These are phyloP conservation scores for Didymella keratinophila DNA, from an alignment of 2,329 filamentous ascomycete species.

Conservation along the genomic window DNA sequence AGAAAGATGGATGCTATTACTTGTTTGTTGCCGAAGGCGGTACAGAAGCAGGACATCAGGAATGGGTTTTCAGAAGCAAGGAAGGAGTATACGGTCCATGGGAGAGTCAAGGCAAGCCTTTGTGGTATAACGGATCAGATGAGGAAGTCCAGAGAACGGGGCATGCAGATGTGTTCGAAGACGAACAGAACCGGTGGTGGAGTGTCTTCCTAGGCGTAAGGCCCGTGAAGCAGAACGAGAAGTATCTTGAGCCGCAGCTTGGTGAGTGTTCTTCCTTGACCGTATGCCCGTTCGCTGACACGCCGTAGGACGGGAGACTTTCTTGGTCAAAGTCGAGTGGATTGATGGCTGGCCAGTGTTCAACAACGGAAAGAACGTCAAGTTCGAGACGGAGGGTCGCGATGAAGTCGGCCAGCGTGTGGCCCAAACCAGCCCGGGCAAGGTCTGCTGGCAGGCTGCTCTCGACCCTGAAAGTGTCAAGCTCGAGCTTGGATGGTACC, in stretches of 20 bases:
- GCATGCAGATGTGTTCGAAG: conserved; percentile 39
- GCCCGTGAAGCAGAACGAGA: conserved; percentile 18
- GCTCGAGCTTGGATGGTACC: conserved; percentile 52
- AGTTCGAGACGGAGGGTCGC: conserved; percentile 45
- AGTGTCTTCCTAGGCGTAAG: conserved; percentile 48
- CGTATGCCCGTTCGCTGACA: conserved; percentile 6
- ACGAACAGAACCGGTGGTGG: conserved; percentile 36
- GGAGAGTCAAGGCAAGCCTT: conserved; percentile 40
- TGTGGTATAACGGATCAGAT: conserved; percentile 45
- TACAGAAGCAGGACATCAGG: conserved; percentile 47
- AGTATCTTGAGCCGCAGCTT: conserved; percentile 15
- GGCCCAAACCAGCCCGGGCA: background rate
- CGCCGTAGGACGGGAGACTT: conserved; percentile 56
- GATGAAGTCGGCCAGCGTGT: conserved; percentile 5
- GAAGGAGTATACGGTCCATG: conserved; percentile 49
- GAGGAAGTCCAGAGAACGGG: conserved; percentile 46
- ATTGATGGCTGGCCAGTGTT: conserved; percentile 62
- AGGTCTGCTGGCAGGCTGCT: conserved; percentile 24
- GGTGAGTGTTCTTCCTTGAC: background rate
- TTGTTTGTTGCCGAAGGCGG: conserved; percentile 44
- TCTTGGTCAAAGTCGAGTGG: conserved; percentile 61
- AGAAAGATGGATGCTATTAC: conserved; percentile 36
- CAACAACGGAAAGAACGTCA: conserved; percentile 57
- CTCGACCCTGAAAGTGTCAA: conserved; percentile 44
- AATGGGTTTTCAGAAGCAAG: conserved; percentile 63